Percentiles rank a stretch among this genome's conserved stretches.
These are phyloP conservation scores for Auriscalpium microsporum DNA, from an alignment of 768 basidiomycete genomes.

Conservation along the genomic window DNA sequence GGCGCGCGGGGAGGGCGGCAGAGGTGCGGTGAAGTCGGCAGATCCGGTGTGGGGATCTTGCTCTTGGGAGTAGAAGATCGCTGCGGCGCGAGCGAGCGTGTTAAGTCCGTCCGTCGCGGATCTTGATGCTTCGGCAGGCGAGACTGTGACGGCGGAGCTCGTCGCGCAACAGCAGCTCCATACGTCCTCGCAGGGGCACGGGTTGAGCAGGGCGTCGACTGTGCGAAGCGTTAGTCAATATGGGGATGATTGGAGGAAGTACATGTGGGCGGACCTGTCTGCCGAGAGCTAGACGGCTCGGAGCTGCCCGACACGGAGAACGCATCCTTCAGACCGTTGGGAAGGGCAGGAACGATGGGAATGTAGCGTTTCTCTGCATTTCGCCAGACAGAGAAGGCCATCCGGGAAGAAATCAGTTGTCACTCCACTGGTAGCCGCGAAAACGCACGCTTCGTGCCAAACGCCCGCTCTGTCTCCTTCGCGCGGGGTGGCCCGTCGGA, in stretches of 20 bases:
- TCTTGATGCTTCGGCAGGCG: not conserved
- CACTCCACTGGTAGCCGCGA: not conserved
- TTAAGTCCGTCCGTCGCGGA: slow-evolving; percentile 3
- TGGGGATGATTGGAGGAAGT: not conserved
- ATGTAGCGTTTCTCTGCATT: slow-evolving; percentile 16
- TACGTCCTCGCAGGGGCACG: slow-evolving; percentile 12
- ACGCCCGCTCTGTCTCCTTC: slow-evolving; percentile 10
- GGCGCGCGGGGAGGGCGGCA: not conserved
- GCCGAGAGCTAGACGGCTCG: slow-evolving; percentile 10
- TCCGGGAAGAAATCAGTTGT: no score
- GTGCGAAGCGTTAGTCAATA: not conserved
- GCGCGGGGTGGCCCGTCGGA: slow-evolving; percentile 4
- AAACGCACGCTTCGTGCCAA: slow-evolving; percentile 16
- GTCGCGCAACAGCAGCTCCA: slow-evolving; percentile 9
- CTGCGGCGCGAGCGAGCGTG: slow-evolving; percentile 12
- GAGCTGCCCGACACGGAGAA: not conserved
- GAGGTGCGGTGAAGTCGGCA: not conserved
- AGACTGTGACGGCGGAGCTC: not conserved
- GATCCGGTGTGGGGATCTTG: not conserved
- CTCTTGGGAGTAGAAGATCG: not conserved
- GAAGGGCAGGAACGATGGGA: slow-evolving; percentile 14
- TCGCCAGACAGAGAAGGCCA: not conserved
- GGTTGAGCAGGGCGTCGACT: slow-evolving; percentile 14
- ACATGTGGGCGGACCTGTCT: slow-evolving; percentile 6
- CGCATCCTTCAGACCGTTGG: slow-evolving; percentile 15